Evolutionary conservation across 108 stramenopile species (phyloP).

Genomic region (Skeletonema tropicum): DNA sequence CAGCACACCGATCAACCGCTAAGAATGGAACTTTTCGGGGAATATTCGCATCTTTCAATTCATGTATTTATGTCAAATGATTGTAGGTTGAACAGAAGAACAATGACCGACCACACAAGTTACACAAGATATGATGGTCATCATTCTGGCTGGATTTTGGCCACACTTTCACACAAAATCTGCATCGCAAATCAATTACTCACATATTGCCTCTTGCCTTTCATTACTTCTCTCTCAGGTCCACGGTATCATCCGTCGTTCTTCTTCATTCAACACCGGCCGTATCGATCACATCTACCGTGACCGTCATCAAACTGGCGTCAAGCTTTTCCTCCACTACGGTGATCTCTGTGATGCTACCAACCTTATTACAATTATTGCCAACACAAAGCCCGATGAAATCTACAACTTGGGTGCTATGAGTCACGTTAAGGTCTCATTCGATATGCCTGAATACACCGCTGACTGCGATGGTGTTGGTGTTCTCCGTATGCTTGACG

Average conservation of each 20-base stretch:
- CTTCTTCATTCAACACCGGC: conserved; percentile 98
- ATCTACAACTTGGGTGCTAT: conserved; percentile 99
- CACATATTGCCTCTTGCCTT: conserved; percentile 1
- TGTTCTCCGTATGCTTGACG: conserved; percentile 97
- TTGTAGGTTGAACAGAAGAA: neutral
- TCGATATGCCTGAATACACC: conserved; percentile 99
- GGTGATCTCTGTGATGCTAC: conserved; percentile 99
- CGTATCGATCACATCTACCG: conserved; percentile 98
- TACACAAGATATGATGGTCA: neutral
- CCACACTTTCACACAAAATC: neutral
- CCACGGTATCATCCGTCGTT: conserved; percentile 98
- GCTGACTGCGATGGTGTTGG: conserved; percentile 99
- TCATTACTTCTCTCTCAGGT: conserved; percentile 58
- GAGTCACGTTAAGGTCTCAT: conserved; percentile 99
- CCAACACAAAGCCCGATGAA: conserved; percentile 89
- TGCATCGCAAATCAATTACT: neutral
- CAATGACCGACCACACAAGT: neutral
- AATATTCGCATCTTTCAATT: neutral
- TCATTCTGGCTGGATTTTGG: neutral
- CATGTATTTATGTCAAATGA: neutral
- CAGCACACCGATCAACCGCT: neutral
- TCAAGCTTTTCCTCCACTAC: conserved; percentile 97
- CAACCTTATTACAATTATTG: conserved; percentile 93
- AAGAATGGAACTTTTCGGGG: neutral
- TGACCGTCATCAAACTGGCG: conserved; percentile 95